Conservation (phyloP, 495 filamentous ascomycete genomes). For the Penicillium goetzii region DNA sequence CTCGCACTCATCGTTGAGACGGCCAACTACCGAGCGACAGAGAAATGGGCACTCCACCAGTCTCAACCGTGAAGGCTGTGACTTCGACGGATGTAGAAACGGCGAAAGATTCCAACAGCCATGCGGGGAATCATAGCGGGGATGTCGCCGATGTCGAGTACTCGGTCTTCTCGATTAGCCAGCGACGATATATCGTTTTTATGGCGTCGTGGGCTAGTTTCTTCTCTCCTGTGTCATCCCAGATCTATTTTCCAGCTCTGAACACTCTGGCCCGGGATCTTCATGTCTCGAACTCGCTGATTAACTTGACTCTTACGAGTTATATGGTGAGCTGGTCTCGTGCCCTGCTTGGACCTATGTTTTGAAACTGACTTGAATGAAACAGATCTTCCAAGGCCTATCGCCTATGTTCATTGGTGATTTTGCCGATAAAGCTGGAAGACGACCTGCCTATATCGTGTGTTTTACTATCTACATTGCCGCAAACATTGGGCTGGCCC, state of each 20-base stretch:
- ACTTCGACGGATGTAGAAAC: constrained; percentile 12
- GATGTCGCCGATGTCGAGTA: constrained; percentile 30
- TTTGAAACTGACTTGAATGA: constrained; percentile 9
- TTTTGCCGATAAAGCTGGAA: constrained; percentile 52
- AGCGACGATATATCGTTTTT: constrained; percentile 51
- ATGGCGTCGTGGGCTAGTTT: constrained; percentile 68
- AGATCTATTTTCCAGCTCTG: constrained; percentile 77
- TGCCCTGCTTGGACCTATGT: not conserved
- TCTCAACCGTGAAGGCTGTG: not conserved
- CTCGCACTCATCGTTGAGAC: not conserved
- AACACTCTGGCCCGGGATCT: constrained; percentile 62
- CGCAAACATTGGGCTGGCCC: constrained; percentile 55
- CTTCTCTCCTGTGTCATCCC: constrained; percentile 71
- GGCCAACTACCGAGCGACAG: not conserved
- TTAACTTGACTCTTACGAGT: constrained; percentile 71
- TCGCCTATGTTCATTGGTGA: constrained; percentile 53
- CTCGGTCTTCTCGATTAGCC: constrained; percentile 31
- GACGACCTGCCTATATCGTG: constrained; percentile 52
- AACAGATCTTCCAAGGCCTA: constrained; percentile 54
- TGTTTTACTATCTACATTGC: constrained; percentile 51
- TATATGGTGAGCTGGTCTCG: constrained; percentile 53
- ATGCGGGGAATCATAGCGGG: constrained; percentile 14
- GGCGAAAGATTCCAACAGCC: constrained; percentile 2
- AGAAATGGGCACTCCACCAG: not conserved
- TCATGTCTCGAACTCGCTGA: constrained; percentile 59